Conservation (phyloP, 768 basidiomycete species). For the Daedaleopsis sinensis region DNA sequence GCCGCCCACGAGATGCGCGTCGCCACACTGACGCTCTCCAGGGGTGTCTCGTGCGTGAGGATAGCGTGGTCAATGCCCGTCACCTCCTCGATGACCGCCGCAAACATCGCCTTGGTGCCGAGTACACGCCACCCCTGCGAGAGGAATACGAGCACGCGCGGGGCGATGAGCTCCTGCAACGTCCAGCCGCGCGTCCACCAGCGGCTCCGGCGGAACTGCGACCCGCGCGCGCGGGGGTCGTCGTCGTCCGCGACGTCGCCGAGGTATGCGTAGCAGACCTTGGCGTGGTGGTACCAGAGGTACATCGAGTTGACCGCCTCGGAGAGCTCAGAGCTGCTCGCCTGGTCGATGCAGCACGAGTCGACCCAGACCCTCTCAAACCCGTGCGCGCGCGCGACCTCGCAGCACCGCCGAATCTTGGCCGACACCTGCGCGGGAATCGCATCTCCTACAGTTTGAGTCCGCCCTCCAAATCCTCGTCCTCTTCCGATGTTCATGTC, state of each 20-base stretch:
- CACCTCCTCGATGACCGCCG: neutral
- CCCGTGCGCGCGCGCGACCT: conserved; percentile 5
- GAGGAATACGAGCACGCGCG: conserved; percentile 1
- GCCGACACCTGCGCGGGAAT: neutral
- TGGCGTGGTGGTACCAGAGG: conserved; percentile 7
- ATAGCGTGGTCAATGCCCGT: conserved; percentile 3
- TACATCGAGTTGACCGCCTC: conserved; percentile 10
- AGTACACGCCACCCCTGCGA: neutral
- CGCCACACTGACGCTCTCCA: conserved; percentile 7
- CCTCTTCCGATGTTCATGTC: too few relatives aligned
- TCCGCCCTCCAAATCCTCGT: neutral
- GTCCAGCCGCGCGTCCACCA: conserved; percentile 12
- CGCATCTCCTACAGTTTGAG: neutral
- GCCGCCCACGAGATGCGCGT: conserved; percentile 12
- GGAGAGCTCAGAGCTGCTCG: conserved; percentile 5
- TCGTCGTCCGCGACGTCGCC: conserved; percentile 5
- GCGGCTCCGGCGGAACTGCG: neutral
- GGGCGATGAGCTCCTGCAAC: conserved; percentile 5
- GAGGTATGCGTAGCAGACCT: conserved; percentile 13
- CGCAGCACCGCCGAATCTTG: conserved; percentile 3
- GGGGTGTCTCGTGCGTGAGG: neutral
- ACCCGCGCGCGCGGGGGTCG: neutral
- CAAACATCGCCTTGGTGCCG: conserved; percentile 4
- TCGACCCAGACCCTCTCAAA: conserved; percentile 10
- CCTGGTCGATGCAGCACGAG: conserved; percentile 15